Percentiles rank a stretch among this genome's conserved stretches.
These are phyloP conservation scores for Kokia cookei DNA, from an alignment of 441 rosid species.

Conservation along the genomic window DNA sequence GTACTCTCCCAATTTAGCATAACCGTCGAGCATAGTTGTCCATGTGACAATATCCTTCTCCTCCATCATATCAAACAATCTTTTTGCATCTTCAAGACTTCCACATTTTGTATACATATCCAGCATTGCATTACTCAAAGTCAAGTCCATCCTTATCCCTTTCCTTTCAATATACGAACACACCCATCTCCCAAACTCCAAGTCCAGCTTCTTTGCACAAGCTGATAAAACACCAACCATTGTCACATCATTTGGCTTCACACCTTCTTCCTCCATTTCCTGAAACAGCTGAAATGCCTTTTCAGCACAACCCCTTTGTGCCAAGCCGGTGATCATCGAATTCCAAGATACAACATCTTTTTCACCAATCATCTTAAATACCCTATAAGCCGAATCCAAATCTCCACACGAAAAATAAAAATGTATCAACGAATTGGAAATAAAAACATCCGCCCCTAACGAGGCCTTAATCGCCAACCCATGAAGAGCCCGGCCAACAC, in stretches of 20 bases:
- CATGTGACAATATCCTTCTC: conserved; percentile 57
- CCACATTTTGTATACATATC: conserved; percentile 71
- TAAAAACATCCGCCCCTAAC: conserved; percentile 36
- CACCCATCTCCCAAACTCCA: conserved; percentile 49
- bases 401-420: conserved; percentile 50
- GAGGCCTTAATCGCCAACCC: conserved; percentile 54
- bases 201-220: conserved; percentile 40
- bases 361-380: conserved; percentile 34
- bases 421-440: conserved; percentile 52
- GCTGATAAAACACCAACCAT: conserved; percentile 61
- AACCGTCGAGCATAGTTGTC: conserved; percentile 71
- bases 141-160: conserved; percentile 35
- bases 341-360: conserved; percentile 75
- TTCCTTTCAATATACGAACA: conserved; percentile 39
- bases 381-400: conserved; percentile 46
- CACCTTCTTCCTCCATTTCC: conserved; percentile 40
- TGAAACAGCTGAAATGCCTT: conserved; percentile 45
- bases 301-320: conserved; percentile 39
- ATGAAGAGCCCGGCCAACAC: conserved; percentile 43
- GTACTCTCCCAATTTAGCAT: conserved; percentile 45
- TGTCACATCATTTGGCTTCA: conserved; percentile 52
- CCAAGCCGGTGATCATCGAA: conserved; percentile 58
- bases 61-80: conserved; percentile 43
- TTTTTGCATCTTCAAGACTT: conserved; percentile 51
- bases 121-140: conserved; percentile 57